Percentiles rank a stretch among this genome's conserved stretches.
Conservation (phyloP, 108 stramenopile species). For the Craspedostauros australis region DNA sequence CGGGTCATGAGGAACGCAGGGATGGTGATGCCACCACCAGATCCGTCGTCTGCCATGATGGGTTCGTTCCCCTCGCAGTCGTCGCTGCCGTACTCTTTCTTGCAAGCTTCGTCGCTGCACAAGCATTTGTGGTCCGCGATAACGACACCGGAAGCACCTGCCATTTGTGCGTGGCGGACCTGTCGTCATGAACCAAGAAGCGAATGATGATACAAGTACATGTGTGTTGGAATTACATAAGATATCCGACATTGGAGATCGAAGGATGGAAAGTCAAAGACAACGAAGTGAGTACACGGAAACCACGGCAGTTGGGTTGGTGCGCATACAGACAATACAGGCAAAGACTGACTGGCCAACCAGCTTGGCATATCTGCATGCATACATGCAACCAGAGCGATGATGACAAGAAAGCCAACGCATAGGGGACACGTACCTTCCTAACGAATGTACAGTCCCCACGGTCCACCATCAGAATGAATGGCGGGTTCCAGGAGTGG, state of each 20-base stretch:
- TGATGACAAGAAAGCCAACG: background rate
- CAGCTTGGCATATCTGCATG: no score
- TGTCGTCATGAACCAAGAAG: slow-evolving; percentile 7
- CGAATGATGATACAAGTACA: no score
- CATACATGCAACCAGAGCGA: no score
- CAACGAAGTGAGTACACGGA: no score
- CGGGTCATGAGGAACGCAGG: slow-evolving; percentile 85
- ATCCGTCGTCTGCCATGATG: slow-evolving; percentile 97
- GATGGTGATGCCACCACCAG: slow-evolving; percentile 87
- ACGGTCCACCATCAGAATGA: slow-evolving; percentile 90
- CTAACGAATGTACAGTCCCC: slow-evolving; percentile 90
- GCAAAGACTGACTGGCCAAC: no score
- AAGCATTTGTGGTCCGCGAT: slow-evolving; percentile 90
- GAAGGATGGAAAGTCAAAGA: background rate
- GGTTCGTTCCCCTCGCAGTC: slow-evolving; percentile 73
- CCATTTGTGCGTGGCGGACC: slow-evolving; percentile 81
- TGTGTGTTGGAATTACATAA: no score
- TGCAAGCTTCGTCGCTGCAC: slow-evolving; percentile 42
- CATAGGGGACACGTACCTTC: slow-evolving; percentile 42
- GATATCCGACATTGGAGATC: no score
- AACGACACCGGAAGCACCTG: slow-evolving; percentile 86
- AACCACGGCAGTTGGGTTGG: no score
- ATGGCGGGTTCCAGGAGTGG: slow-evolving; percentile 65
- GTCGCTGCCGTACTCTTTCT: background rate
- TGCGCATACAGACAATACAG: no score